phyloP scores from a whole-genome alignment of 148 eudicot genomes.

The Fagopyrum tataricum region DNA sequence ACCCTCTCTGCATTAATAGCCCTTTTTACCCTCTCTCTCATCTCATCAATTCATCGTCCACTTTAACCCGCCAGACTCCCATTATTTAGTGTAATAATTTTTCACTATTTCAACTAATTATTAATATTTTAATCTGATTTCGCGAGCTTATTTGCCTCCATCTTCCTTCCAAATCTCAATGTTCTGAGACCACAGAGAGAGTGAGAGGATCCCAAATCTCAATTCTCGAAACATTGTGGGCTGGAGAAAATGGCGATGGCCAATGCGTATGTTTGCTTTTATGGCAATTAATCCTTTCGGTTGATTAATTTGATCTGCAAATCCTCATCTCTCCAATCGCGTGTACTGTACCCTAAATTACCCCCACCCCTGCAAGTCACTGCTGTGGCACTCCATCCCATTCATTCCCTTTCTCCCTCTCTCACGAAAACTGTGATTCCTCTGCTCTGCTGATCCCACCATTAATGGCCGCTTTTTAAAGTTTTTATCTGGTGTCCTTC shows the following conservation, averaged over 20 bases:
- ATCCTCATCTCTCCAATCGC: neutral
- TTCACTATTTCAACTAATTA: no score
- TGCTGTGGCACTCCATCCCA: neutral
- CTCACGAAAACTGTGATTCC: conserved; percentile 7
- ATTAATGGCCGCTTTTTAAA: neutral
- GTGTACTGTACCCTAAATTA: neutral
- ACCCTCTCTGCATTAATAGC: neutral
- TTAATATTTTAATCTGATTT: no score
- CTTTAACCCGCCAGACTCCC: no score
- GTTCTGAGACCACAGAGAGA: neutral
- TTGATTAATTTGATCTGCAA: neutral
- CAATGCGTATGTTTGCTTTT: neutral
- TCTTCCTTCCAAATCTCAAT: neutral
- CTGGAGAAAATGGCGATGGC: neutral
- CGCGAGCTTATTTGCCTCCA: neutral
- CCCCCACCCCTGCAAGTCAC: neutral
- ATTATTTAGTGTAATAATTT: no score
- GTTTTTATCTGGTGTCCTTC: neutral
- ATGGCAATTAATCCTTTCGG: conserved; percentile 3
- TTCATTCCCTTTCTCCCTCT: neutral
- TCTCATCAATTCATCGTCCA: neutral
- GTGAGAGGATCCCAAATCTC: neutral
- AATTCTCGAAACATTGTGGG: neutral
- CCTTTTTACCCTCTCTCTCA: neutral
- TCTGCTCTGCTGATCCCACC: neutral